A percentile compares a stretch with the other conserved stretches of the same genome.
Conservation (phyloP, 495 filamentous ascomycete genomes). For the Penicillium diatomitis region DNA sequence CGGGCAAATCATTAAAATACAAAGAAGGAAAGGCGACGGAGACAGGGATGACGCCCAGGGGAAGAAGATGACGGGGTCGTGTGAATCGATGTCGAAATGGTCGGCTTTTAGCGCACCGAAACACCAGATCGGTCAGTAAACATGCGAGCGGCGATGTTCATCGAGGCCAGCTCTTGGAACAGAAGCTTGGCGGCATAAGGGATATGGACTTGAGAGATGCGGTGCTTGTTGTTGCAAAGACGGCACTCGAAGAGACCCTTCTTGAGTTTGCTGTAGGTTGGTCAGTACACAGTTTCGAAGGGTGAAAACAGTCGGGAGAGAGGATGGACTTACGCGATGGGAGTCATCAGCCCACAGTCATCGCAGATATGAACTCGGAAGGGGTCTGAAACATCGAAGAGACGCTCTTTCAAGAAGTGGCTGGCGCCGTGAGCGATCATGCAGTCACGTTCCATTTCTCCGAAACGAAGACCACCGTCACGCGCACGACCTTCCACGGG, state of each 20-base stretch:
- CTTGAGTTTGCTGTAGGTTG: conserved; percentile 65
- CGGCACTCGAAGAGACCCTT: conserved; percentile 94
- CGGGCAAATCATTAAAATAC: conserved; percentile 24
- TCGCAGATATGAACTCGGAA: conserved; percentile 98
- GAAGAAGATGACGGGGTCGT: conserved; percentile 4
- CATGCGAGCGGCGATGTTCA: conserved; percentile 98
- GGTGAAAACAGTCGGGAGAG: neutral
- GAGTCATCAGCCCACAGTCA: conserved; percentile 97
- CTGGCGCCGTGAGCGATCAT: conserved; percentile 99
- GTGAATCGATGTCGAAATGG: neutral
- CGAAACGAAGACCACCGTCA: conserved; percentile 97
- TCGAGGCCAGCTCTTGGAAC: conserved; percentile 94
- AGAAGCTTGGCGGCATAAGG: conserved; percentile 97
- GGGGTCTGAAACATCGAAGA: conserved; percentile 97
- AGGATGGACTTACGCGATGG: conserved; percentile 75
- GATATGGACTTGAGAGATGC: conserved; percentile 93
- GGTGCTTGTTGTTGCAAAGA: conserved; percentile 96
- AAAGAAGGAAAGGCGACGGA: conserved; percentile 1
- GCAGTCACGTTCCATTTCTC: conserved; percentile 99
- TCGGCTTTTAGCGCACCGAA: conserved; percentile 28
- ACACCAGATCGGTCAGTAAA: conserved; percentile 63
- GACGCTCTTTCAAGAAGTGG: conserved; percentile 90
- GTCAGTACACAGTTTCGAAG: neutral
- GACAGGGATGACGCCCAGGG: neutral
- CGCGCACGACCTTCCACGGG: conserved; percentile 97